These are phyloP conservation scores for Polytrichum formosum DNA, from an alignment of 225 moss, liverwort and hornwort species.

Conservation along the genomic window DNA sequence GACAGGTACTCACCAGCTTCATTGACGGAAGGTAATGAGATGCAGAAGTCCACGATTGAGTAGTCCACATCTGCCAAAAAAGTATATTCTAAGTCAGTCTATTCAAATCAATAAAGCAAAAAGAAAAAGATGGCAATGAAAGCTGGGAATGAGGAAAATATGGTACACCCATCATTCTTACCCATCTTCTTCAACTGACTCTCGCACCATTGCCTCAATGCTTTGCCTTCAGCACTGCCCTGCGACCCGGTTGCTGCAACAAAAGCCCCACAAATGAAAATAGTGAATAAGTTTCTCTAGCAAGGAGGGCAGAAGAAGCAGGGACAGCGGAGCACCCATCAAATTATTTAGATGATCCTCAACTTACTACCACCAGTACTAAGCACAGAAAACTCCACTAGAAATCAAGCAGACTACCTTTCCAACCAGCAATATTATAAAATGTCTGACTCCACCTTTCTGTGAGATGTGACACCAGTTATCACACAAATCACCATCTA, in stretches of 20 bases:
- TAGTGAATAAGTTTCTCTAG: background rate
- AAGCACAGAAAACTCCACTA: no score
- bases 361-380: no score
- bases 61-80: conserved; percentile 56
- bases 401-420: no score
- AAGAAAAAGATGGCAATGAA: background rate
- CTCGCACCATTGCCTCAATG: conserved; percentile 92
- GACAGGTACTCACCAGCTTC: conserved; percentile 85
- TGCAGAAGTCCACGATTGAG: conserved; percentile 82
- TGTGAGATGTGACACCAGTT: no score
- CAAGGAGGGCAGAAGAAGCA: no score
- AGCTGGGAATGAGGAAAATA: background rate
- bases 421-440: no score
- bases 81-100: background rate
- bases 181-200: conserved; percentile 73
- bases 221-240: conserved; percentile 58
- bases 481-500: no score
- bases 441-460: no score
- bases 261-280: conserved; percentile 4
- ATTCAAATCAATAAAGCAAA: background rate
- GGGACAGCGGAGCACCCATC: no score
- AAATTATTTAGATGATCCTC: no score
- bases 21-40: conserved; percentile 63
- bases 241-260: conserved; percentile 13
- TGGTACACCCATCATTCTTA: conserved; percentile 40